Conservation (phyloP, 2,329 filamentous ascomycete genomes). For the Mollisia scopiformis region DNA sequence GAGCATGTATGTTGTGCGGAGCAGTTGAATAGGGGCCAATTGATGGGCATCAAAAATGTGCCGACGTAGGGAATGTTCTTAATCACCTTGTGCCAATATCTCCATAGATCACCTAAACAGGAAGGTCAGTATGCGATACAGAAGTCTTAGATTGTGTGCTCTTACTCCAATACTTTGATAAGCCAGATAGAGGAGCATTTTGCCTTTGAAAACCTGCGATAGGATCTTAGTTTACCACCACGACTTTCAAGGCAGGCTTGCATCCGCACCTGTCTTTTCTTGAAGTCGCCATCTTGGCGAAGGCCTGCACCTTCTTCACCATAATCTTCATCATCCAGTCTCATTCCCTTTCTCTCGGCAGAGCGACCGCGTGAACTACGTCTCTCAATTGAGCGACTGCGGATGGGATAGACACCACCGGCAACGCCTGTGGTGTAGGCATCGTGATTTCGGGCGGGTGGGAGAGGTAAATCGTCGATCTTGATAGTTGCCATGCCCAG, state of each 20-base stretch:
- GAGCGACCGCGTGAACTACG: not conserved
- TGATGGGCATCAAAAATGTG: too few species aligned
- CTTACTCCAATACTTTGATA: constrained; percentile 62
- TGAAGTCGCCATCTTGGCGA: constrained; percentile 20
- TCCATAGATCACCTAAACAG: constrained; percentile 58
- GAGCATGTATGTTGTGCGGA: not conserved
- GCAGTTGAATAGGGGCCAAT: not conserved
- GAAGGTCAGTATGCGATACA: not conserved
- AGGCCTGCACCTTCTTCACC: constrained; percentile 18
- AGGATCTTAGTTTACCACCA: not conserved
- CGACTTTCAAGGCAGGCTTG: not conserved
- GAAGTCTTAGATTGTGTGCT: not conserved
- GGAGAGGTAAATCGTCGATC: constrained; percentile 16
- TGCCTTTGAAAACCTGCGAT: constrained; percentile 23
- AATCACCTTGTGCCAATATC: constrained; percentile 58
- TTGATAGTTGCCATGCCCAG: constrained; percentile 14
- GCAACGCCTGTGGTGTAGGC: constrained; percentile 4
- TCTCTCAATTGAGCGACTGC: constrained; percentile 8
- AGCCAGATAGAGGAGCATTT: constrained; percentile 47
- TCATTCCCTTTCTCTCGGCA: constrained; percentile 10
- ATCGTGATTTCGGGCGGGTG: constrained; percentile 10
- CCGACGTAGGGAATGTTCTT: too few species aligned
- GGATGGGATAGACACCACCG: constrained; percentile 17
- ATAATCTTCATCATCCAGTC: constrained; percentile 10
- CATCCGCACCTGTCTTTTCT: constrained; percentile 24